Base-by-base conservation (phyloP, 1,139 yeast species). In the Hanseniaspora sp. region DNA sequence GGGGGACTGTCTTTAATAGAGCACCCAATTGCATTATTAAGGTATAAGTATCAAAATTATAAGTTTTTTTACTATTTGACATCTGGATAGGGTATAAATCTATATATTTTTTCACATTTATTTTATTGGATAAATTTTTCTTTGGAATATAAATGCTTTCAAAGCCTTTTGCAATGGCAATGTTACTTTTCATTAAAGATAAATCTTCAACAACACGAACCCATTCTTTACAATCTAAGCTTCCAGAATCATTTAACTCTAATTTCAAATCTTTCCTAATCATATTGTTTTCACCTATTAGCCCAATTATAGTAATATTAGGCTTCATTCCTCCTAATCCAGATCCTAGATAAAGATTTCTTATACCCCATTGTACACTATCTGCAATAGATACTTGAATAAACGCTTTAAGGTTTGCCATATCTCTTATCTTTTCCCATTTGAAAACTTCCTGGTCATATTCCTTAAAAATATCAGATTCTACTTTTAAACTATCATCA, bases 291-390 rank as follows among this genome's bases (percentile, higher is more conserved):
- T 44, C 52, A 63, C 88, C 95, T 62, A 83, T 86, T 63, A 87
- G 87, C 0, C 96, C 96, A 49, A 90, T 60, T 0, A 92, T 95
- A 0, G 96, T 87, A 55, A 92, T 88, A 65, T 92, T 92, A 1
- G 98, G 98, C 62, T 79, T 83, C 97, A 92, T 92, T 13, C 96
- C 96, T 6, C 98, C 98, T 23, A 92, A 72, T 0, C 98, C 98
- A 2, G 95, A 85, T 0, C 96, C 96, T 59, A 90, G 68, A 57
- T 80, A 88, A 15, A 92, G 88, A 65, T 92, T 90, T 57, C 97
- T 72, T 0, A 87, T 95, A n/a, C 98, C 97, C 96, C 97, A 90
- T 0, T 88, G 83, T 42, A 92, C 74, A 2, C 84, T 77, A 0
- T 96, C 92, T 0, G 95, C 95, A 13, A 88, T 76, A 0, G 92